Conservation (phyloP, 2,329 filamentous ascomycete genomes). For the Sphaceloma murrayae region DNA sequence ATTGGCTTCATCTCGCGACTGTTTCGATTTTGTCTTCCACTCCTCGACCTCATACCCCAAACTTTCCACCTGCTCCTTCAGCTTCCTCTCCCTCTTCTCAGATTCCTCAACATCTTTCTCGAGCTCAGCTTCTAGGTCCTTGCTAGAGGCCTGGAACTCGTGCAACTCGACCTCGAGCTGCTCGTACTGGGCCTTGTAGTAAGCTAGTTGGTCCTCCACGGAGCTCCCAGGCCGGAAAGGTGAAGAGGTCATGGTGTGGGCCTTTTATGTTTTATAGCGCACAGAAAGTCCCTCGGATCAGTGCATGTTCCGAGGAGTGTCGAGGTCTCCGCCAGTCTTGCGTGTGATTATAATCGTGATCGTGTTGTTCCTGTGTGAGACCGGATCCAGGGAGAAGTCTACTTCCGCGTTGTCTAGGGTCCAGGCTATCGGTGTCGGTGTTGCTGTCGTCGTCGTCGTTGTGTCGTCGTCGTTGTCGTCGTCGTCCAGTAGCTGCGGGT, state of each 20-base stretch:
- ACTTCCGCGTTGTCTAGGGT: background rate
- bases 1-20: slow-evolving; percentile 81
- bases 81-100: slow-evolving; percentile 78
- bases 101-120: slow-evolving; percentile 94
- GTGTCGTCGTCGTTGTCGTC: background rate
- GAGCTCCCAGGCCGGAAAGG: slow-evolving; percentile 30
- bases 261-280: background rate
- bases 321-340: too few species aligned
- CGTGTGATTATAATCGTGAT: too few species aligned
- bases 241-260: slow-evolving; percentile 28
- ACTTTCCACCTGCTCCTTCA: slow-evolving; percentile 79
- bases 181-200: slow-evolving; percentile 96
- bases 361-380: too few species aligned
- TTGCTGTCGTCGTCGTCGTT: background rate
- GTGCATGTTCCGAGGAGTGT: too few species aligned
- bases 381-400: background rate
- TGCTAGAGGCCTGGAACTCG: slow-evolving; percentile 89
- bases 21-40: slow-evolving; percentile 98
- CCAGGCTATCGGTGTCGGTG: background rate
- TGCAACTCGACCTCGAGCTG: slow-evolving; percentile 81
- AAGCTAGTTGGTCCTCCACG: slow-evolving; percentile 67
- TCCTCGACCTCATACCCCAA: slow-evolving; percentile 87
- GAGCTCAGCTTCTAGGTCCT: slow-evolving; percentile 85
- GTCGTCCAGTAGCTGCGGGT: background rate
- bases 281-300: too few species aligned